Percentiles rank a stretch among this genome's conserved stretches.
phyloP scores from a whole-genome alignment of 1,139 yeast species.

The Lodderomyces margitis region DNA sequence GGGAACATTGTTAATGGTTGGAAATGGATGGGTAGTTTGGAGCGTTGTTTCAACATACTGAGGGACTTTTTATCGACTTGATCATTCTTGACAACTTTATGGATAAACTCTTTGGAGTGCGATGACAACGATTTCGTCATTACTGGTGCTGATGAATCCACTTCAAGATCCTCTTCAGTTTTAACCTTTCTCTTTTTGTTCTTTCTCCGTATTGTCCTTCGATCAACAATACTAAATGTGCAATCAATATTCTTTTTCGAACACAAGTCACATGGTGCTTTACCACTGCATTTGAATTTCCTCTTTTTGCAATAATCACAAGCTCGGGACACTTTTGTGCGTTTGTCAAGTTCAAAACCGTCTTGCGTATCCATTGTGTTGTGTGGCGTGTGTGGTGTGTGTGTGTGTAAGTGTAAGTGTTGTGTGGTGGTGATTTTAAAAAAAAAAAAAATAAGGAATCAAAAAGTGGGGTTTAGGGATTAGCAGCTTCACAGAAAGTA shows the following conservation, averaged over 20 bases:
- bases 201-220: slow-evolving; percentile 16
- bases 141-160: not conserved
- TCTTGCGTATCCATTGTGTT: not conserved
- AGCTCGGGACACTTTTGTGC: slow-evolving; percentile 36
- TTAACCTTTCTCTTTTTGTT: slow-evolving; percentile 13
- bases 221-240: slow-evolving; percentile 25
- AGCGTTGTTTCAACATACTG: slow-evolving; percentile 10
- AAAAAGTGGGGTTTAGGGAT: too few relatives aligned
- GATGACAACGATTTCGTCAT: not conserved
- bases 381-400: not conserved
- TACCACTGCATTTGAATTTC: slow-evolving; percentile 34
- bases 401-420: too few relatives aligned
- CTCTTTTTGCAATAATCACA: slow-evolving; percentile 40
- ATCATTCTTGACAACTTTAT: slow-evolving; percentile 7
- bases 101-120: slow-evolving; percentile 4
- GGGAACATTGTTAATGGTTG: slow-evolving; percentile 16
- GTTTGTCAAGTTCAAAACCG: slow-evolving; percentile 14
- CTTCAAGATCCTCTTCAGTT: not conserved
- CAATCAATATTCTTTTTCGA: slow-evolving; percentile 24
- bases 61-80: slow-evolving; percentile 12
- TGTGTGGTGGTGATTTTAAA: too few relatives aligned
- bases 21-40: slow-evolving; percentile 11
- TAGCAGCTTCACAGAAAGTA: too few relatives aligned
- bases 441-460: too few relatives aligned
- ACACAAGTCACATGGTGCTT: slow-evolving; percentile 28